A percentile compares a stretch with the other conserved stretches of the same genome.
Evolutionary conservation across 768 basidiomycete genomes (phyloP).

Genomic region (Boletus barrowsii): DNA sequence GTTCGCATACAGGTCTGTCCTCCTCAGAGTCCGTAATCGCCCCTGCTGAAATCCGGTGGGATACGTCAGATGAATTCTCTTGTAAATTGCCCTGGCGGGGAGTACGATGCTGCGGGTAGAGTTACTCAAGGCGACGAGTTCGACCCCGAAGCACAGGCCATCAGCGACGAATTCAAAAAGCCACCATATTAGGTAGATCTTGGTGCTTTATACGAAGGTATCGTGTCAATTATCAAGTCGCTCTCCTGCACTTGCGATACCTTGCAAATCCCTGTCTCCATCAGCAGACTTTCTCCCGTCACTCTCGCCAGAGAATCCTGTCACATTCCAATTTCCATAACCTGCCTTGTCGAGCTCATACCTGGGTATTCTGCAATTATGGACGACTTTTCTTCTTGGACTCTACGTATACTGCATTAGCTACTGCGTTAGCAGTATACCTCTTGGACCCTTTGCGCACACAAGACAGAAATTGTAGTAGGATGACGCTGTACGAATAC

Average conservation of each 20-base stretch:
- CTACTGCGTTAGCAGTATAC: not conserved
- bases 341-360: not conserved
- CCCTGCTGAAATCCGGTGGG: slow-evolving; percentile 6
- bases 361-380: not conserved
- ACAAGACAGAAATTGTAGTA: not conserved
- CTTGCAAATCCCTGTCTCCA: not conserved
- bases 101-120: slow-evolving; percentile 59
- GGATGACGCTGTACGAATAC: not conserved
- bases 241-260: not conserved
- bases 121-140: slow-evolving; percentile 42
- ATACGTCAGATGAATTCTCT: slow-evolving; percentile 66
- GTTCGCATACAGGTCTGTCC: slow-evolving; percentile 58
- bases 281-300: not conserved
- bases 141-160: slow-evolving; percentile 59
- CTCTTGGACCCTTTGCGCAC: not conserved
- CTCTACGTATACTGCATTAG: not conserved
- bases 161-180: slow-evolving; percentile 62
- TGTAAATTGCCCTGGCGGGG: slow-evolving; percentile 43
- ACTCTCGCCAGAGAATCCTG: not conserved
- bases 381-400: slow-evolving; percentile 1
- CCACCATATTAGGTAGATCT: slow-evolving; percentile 38
- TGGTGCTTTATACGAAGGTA: not conserved
- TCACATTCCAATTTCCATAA: not conserved
- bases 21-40: not conserved
- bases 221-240: not conserved